phyloP scores from a whole-genome alignment of 176 grass and related monocot genomes.

The Chloris gayana region DNA sequence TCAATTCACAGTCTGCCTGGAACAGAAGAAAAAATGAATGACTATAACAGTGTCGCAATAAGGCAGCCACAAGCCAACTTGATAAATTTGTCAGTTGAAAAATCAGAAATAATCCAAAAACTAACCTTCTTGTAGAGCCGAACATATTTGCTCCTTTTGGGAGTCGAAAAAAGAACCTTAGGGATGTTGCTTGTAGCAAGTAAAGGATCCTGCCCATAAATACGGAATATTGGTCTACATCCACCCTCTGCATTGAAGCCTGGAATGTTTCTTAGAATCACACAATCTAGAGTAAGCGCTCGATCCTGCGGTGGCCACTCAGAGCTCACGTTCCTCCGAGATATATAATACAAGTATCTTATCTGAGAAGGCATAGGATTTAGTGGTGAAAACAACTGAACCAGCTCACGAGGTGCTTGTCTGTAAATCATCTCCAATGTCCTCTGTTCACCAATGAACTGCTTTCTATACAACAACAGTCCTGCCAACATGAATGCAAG shows the following conservation, averaged over 20 bases:
- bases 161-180: slow-evolving; percentile 80
- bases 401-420: slow-evolving; percentile 82
- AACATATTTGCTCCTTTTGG: slow-evolving; percentile 78
- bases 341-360: slow-evolving; percentile 93
- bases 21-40: slow-evolving; percentile 36
- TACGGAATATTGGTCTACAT: slow-evolving; percentile 90
- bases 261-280: slow-evolving; percentile 86
- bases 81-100: slow-evolving; percentile 19
- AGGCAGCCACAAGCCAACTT: slow-evolving; percentile 12
- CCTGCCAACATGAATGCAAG: slow-evolving; percentile 97
- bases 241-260: slow-evolving; percentile 66
- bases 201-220: slow-evolving; percentile 95
- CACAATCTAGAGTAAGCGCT: slow-evolving; percentile 90
- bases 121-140: slow-evolving; percentile 93
- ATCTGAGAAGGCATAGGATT: slow-evolving; percentile 96
- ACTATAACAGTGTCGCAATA: neutral
- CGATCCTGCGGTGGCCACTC: slow-evolving; percentile 90
- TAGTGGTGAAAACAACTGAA: slow-evolving; percentile 77
- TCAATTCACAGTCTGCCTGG: slow-evolving; percentile 88
- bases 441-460: slow-evolving; percentile 78
- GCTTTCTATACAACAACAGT: slow-evolving; percentile 84
- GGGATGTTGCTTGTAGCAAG: slow-evolving; percentile 53
- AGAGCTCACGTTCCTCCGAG: slow-evolving; percentile 79
- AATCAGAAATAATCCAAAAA: slow-evolving; percentile 23
- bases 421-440: slow-evolving; percentile 98